A percentile compares a stretch with the other conserved stretches of the same genome.
Conservation (phyloP, 176 grass and related monocot species). For the Phoenix dactylifera region DNA sequence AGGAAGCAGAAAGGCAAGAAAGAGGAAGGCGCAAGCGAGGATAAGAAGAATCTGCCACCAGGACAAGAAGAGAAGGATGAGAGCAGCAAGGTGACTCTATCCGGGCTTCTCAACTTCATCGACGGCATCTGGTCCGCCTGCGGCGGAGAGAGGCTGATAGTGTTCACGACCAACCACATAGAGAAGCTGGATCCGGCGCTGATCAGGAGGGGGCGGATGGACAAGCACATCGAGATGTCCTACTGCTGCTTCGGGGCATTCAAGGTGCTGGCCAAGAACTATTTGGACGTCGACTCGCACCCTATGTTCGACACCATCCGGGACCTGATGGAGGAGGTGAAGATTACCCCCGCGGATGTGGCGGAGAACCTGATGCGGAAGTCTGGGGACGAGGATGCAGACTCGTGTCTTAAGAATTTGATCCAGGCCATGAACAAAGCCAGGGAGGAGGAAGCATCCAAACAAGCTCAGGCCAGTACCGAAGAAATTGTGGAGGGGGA, state of each 20-base stretch:
- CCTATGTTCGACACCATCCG: constrained; percentile 14
- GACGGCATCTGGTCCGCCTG: constrained; percentile 63
- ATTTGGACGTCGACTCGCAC: constrained; percentile 24
- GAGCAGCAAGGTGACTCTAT: constrained; percentile 60
- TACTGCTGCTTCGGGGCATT: constrained; percentile 49
- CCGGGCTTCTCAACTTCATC: constrained; percentile 64
- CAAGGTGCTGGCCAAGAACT: constrained; percentile 44
- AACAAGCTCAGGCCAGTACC: too few relatives aligned
- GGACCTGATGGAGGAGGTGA: constrained; percentile 26
- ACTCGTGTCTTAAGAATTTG: constrained; percentile 21
- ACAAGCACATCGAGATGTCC: constrained; percentile 78
- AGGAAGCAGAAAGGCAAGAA: constrained; percentile 25
- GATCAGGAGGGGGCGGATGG: constrained; percentile 52
- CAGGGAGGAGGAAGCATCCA: constrained; percentile 25
- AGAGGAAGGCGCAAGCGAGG: neutral
- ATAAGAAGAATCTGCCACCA: constrained; percentile 11
- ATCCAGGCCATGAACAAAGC: constrained; percentile 29
- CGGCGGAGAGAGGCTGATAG: constrained; percentile 43
- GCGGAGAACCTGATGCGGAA: constrained; percentile 55
- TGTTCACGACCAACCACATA: constrained; percentile 60
- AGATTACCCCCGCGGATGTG: constrained; percentile 53
- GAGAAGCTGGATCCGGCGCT: constrained; percentile 47
- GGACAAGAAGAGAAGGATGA: neutral
- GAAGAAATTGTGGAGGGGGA: too few relatives aligned
- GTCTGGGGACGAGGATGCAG: constrained; percentile 11